Percentiles rank a stretch among this genome's conserved stretches.
Conservation (phyloP, 208 protist species). For the Lotmaria passim region DNA sequence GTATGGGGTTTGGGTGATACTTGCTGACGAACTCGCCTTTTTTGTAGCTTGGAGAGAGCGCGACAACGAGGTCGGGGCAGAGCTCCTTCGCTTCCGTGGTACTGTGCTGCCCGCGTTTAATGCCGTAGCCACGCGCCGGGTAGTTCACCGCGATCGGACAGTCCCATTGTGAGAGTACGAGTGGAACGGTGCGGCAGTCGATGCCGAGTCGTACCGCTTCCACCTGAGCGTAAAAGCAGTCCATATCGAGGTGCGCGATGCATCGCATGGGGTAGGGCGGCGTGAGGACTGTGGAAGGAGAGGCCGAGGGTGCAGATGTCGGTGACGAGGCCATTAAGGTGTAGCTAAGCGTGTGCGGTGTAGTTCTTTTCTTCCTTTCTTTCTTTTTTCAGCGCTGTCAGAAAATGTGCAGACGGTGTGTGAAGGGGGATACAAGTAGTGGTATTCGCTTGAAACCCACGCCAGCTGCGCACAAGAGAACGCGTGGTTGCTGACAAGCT, state of each 20-base stretch:
- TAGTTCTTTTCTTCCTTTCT: too few species aligned
- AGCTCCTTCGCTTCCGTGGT: slow-evolving; percentile 47
- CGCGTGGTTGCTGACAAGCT: too few species aligned
- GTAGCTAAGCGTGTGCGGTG: too few species aligned
- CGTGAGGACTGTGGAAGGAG: too few species aligned
- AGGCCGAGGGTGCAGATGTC: too few species aligned
- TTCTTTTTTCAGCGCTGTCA: too few species aligned
- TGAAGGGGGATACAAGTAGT: too few species aligned
- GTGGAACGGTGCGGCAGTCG: slow-evolving; percentile 74
- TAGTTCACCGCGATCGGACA: slow-evolving; percentile 92
- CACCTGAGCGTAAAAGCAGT: slow-evolving; percentile 94
- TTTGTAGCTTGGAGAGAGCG: slow-evolving; percentile 55
- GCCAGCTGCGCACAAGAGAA: too few species aligned
- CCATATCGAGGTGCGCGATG: slow-evolving; percentile 92
- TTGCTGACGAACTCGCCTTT: slow-evolving; percentile 52
- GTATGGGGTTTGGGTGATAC: slow-evolving; percentile 62
- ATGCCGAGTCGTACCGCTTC: slow-evolving; percentile 82
- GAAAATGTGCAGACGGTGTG: too few species aligned
- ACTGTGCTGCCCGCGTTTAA: slow-evolving; percentile 61
- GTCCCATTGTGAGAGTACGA: slow-evolving; percentile 82
- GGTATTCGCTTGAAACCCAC: too few species aligned
- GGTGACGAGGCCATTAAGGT: too few species aligned
- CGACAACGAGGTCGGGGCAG: slow-evolving; percentile 56
- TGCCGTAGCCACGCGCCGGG: slow-evolving; percentile 71
- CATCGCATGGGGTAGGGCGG: slow-evolving; percentile 33